Base-by-base conservation (phyloP, 2,329 filamentous ascomycete species). In the Gaeumannomyces tritici region DNA sequence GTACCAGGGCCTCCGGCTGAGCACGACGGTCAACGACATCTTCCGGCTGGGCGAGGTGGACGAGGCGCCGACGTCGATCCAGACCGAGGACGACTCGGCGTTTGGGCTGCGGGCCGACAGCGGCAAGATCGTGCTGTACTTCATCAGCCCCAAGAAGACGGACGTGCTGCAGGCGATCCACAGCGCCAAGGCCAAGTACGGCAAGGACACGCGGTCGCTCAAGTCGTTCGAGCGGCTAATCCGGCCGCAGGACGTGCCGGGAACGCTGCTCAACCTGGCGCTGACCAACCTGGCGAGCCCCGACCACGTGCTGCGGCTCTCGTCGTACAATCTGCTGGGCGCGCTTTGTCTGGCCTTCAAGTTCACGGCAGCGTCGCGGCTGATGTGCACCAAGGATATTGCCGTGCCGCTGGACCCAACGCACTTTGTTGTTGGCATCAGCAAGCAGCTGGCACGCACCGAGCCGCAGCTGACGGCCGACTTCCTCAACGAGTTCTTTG, bases 401-500 rank as follows among this genome's bases (percentile, higher is more conserved):
- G 83, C 80, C 59, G 82, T 89, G 62, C 87, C 87, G 0, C 71
- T 84, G 54, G 84, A 88, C 64, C 82, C 86, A 2, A 83, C 84
- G 4, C 78, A 80, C 28, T 88, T 89, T 69, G 85, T 89, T 55
- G 76, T 89, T 67, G 80, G 82, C 58, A 86, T 89, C 58, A 89
- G 87, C 74, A 82, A 81, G 67, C 81, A 84, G 64, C 75, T 89
- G 21, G 86, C 87, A 11, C 73, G 76, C 33, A 80, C 85, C 26
- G 86, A 89, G 68, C 84, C 87, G 27, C 86, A 88, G 67, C 77
- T 89, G 9, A 89, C 87, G 0, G 82, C 80, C 9, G 87, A 89
- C 68, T 89, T 89, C 67, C 69, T 89, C 54, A 88, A 86, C n/a
- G 87, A 89, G 68, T 89, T 89, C 69, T 89, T 89, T 63, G 84